A percentile compares a stretch with the other conserved stretches of the same genome.
These are phyloP conservation scores for Malus hybrid DNA, from an alignment of 331 rosid species.

Conservation along the genomic window DNA sequence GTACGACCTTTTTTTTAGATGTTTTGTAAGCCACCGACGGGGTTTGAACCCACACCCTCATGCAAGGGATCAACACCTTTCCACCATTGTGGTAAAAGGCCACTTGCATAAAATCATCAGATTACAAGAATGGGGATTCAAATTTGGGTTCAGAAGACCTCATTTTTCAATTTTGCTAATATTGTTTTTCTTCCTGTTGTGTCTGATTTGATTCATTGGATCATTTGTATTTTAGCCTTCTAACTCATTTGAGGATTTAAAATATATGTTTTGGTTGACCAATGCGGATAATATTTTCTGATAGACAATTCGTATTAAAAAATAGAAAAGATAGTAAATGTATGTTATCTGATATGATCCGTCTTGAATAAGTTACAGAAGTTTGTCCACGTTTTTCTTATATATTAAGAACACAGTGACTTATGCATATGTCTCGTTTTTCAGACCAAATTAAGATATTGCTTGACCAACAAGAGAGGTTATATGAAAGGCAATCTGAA, in stretches of 20 bases:
- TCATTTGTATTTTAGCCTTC: background rate
- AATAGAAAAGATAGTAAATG: background rate
- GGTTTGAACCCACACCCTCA: too few relatives aligned
- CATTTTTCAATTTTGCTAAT: background rate
- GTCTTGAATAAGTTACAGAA: background rate
- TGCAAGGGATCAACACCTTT: too few relatives aligned
- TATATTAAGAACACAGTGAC: too few relatives aligned
- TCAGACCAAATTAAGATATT: conserved; percentile 58
- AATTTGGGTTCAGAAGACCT: background rate
- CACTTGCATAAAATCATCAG: too few relatives aligned
- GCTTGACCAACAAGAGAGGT: conserved; percentile 66
- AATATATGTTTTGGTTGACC: background rate
- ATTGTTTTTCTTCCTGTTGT: background rate
- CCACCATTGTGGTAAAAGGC: too few relatives aligned
- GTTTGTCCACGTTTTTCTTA: background rate
- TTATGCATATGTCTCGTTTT: background rate
- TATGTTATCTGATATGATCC: background rate
- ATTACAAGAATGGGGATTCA: too few relatives aligned
- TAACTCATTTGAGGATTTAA: background rate
- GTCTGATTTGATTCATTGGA: background rate
- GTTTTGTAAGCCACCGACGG: too few relatives aligned
- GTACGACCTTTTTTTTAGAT: too few relatives aligned
- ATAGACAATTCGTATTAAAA: background rate
- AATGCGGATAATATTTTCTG: background rate
- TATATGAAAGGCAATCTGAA: conserved; percentile 70